These are phyloP conservation scores for Saccharomyces pastorianus DNA, from an alignment of 1,139 yeast genomes.

Conservation along the genomic window DNA sequence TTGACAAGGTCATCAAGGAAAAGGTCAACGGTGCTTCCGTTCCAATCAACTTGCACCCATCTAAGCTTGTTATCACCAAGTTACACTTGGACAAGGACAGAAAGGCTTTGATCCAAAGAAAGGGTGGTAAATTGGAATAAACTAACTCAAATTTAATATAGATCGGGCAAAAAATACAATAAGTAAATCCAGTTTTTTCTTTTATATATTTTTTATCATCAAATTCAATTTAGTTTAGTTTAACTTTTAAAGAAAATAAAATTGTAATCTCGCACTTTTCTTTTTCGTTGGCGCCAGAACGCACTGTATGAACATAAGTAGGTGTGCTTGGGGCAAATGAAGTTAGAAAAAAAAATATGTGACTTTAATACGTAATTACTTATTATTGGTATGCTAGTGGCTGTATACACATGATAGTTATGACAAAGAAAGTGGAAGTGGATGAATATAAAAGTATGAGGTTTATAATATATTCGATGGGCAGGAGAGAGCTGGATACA, in stretches of 20 bases:
- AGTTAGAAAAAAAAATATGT: neutral
- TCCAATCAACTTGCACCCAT: conserved; percentile 97
- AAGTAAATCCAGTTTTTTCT: neutral
- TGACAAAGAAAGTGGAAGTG: neutral
- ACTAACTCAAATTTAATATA: conserved; percentile 10
- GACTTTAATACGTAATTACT: neutral
- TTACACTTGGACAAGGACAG: conserved; percentile 98
- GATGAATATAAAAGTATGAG: neutral
- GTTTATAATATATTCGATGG: neutral
- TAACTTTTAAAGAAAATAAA: neutral
- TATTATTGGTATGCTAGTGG: neutral
- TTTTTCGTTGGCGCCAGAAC: neutral
- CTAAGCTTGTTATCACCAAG: conserved; percentile 98
- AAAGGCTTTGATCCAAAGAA: conserved; percentile 91
- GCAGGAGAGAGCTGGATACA: neutral
- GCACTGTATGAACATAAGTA: neutral
- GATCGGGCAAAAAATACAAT: neutral
- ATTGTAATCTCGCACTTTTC: neutral
- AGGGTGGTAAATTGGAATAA: conserved; percentile 79
- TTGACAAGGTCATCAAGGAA: conserved; percentile 96
- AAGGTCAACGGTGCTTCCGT: conserved; percentile 97
- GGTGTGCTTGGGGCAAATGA: neutral
- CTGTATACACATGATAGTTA: neutral
- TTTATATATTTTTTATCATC: neutral
- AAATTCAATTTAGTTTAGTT: neutral